Evolutionary conservation across 257 asterid genomes (phyloP).

Genomic region (Solanum ossicruentum): DNA sequence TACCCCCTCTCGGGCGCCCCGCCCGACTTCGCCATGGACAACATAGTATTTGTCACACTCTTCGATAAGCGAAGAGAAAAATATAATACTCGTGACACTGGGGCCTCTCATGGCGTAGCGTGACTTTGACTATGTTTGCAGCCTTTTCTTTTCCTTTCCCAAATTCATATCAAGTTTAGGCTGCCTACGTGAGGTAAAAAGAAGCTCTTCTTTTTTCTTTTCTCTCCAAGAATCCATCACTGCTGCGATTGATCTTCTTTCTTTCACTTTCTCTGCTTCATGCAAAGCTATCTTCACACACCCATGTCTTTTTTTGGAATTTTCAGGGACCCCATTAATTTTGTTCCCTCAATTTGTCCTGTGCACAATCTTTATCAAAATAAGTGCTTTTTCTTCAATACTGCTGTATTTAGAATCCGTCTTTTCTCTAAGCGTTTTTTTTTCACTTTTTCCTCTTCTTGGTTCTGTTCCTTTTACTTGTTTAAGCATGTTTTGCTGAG

Average conservation of each 20-base stretch:
- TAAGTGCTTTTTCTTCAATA: background rate
- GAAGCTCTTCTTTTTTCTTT: background rate
- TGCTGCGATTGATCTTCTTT: background rate
- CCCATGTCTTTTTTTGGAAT: background rate
- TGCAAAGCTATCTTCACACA: background rate
- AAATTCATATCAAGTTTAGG: background rate
- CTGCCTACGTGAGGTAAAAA: background rate
- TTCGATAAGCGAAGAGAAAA: background rate
- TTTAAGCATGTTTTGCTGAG: background rate
- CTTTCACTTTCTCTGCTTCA: background rate
- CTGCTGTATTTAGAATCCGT: background rate
- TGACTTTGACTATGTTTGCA: background rate
- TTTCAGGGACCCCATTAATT: background rate
- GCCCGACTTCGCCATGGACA: background rate
- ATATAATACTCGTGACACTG: background rate
- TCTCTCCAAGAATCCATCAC: background rate
- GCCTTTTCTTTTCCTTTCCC: background rate
- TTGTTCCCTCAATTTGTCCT: background rate
- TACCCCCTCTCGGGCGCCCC: too few relatives aligned
- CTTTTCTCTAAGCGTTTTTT: background rate
- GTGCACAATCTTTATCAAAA: background rate
- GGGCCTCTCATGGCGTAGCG: background rate
- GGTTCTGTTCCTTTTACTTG: background rate
- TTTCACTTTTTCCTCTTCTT: background rate
- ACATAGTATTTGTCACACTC: background rate